Evolutionary conservation across 2,329 filamentous ascomycete species (phyloP).

Genomic region (Aspergillus aculeatinus): DNA sequence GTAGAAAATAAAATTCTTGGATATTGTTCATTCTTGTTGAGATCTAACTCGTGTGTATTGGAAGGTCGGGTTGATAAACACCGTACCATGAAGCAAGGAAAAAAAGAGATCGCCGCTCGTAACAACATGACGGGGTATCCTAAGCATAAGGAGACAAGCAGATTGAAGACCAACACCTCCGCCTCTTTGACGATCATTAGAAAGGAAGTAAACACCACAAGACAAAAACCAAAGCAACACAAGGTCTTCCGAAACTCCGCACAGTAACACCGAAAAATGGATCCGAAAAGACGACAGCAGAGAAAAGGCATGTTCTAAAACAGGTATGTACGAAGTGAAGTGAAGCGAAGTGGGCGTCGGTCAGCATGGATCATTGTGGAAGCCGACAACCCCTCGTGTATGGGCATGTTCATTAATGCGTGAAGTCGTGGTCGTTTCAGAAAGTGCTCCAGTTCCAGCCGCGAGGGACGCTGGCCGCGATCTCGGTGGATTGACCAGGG

Average conservation of each 20-base stretch:
- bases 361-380: slow-evolving; percentile 5
- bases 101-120: slow-evolving; percentile 26
- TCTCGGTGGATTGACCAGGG: slow-evolving; percentile 39
- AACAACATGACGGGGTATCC: slow-evolving; percentile 38
- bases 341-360: background rate
- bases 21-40: background rate
- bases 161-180: slow-evolving; percentile 17
- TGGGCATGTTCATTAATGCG: slow-evolving; percentile 8
- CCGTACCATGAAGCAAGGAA: slow-evolving; percentile 13
- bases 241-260: slow-evolving; percentile 11
- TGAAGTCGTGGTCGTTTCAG: slow-evolving; percentile 32
- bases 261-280: slow-evolving; percentile 9
- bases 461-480: slow-evolving; percentile 56
- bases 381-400: background rate
- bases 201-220: slow-evolving; percentile 1
- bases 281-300: slow-evolving; percentile 5
- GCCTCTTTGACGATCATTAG: slow-evolving; percentile 17
- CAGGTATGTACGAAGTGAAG: slow-evolving; percentile 16
- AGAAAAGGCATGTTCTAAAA: slow-evolving; percentile 18
- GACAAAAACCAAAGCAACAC: background rate
- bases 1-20: too few relatives aligned
- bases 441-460: slow-evolving; percentile 66
- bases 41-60: background rate
- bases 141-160: slow-evolving; percentile 24
- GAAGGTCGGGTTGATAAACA: slow-evolving; percentile 1